These are phyloP conservation scores for Suhomyces bribrorum DNA, from an alignment of 1,139 yeast genomes.

Conservation along the genomic window DNA sequence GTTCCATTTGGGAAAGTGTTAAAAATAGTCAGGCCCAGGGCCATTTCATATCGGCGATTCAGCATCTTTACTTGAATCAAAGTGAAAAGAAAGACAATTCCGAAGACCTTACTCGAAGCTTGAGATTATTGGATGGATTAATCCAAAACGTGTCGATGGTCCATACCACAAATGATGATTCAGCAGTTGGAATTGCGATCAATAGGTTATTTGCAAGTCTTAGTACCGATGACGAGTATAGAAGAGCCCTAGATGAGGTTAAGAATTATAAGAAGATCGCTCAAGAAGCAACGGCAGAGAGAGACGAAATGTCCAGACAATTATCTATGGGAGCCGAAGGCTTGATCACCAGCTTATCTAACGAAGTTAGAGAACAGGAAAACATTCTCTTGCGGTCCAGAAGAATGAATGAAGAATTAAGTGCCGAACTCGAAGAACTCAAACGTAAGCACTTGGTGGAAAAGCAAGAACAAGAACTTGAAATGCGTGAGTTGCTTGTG, in stretches of 20 bases:
- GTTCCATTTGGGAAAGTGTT: conserved; percentile 68
- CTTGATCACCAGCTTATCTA: conserved; percentile 65
- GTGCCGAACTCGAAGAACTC: conserved; percentile 67
- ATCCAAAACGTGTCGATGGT: conserved; percentile 75
- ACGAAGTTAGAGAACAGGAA: conserved; percentile 74
- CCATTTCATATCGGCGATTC: conserved; percentile 74
- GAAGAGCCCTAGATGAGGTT: conserved; percentile 73
- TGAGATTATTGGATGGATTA: conserved; percentile 79
- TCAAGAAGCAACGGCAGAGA: conserved; percentile 82
- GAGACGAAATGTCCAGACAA: conserved; percentile 75
- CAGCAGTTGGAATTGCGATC: conserved; percentile 81
- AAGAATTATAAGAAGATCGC: conserved; percentile 65
- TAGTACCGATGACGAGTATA: conserved; percentile 88
- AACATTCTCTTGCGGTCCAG: conserved; percentile 66
- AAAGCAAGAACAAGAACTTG: conserved; percentile 84
- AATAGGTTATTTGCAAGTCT: conserved; percentile 76
- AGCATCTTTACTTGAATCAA: conserved; percentile 77
- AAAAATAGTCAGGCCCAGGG: conserved; percentile 74
- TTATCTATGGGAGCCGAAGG: conserved; percentile 85
- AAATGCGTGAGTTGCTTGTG: conserved; percentile 80
- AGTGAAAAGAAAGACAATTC: conserved; percentile 53
- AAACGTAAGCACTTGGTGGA: conserved; percentile 71
- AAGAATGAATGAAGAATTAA: conserved; percentile 63
- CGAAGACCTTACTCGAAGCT: conserved; percentile 60
- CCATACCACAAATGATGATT: conserved; percentile 64